Conservation (phyloP, 2,329 filamentous ascomycete species). For the Monosporascus sp. region DNA sequence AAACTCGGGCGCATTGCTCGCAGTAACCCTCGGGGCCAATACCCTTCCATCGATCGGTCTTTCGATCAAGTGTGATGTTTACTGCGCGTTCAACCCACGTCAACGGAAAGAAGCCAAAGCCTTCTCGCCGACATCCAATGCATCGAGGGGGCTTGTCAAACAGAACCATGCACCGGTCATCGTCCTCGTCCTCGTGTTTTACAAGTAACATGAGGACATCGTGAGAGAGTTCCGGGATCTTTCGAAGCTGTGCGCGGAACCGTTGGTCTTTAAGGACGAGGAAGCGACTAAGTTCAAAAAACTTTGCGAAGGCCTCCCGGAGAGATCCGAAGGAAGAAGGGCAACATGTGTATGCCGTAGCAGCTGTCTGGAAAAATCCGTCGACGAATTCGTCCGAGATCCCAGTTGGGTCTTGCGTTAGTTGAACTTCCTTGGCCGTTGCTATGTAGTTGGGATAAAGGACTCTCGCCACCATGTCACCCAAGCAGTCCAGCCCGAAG, state of each 20-base stretch:
- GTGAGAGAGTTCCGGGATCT: not conserved
- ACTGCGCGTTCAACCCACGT: not conserved
- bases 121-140: not conserved
- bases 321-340: not conserved
- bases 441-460: not conserved
- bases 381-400: not conserved
- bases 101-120: not conserved
- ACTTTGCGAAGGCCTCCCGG: not conserved
- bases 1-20: not conserved
- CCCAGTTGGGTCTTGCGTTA: fast-evolving
- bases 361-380: not conserved
- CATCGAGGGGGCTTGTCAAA: not conserved
- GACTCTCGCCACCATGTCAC: not conserved
- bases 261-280: not conserved
- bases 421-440: not conserved
- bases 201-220: not conserved
- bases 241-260: not conserved
- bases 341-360: not conserved
- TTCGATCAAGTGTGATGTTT: not conserved
- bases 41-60: not conserved
- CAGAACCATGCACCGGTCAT: not conserved
- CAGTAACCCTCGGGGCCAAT: not conserved
- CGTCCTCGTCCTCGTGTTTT: not conserved
- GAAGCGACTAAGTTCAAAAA: not conserved
- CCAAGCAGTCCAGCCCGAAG: not conserved